Evolutionary conservation across 2,329 filamentous ascomycete genomes (phyloP).

Genomic region (Cercospora sesami): DNA sequence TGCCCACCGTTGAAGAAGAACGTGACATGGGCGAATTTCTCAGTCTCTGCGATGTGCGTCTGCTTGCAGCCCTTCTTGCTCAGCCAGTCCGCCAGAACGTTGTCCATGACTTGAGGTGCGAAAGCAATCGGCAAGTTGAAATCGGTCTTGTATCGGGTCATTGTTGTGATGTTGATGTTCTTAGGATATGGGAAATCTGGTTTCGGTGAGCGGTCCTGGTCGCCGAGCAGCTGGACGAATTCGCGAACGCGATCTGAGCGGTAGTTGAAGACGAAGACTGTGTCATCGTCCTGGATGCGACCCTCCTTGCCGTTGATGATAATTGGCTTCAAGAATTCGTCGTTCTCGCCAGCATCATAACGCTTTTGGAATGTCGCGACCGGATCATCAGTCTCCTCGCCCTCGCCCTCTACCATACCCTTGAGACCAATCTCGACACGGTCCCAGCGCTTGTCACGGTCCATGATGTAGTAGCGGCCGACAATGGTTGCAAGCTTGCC

Average conservation of each 20-base stretch:
- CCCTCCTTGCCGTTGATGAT: slow-evolving; percentile 84
- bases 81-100: slow-evolving; percentile 97
- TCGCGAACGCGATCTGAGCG: slow-evolving; percentile 96
- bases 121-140: slow-evolving; percentile 93
- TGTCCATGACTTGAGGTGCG: slow-evolving; percentile 91
- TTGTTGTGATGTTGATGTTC: slow-evolving; percentile 83
- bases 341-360: slow-evolving; percentile 84
- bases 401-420: slow-evolving; percentile 81
- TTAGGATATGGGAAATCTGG: slow-evolving; percentile 94
- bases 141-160: slow-evolving; percentile 97
- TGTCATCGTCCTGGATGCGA: slow-evolving; percentile 88
- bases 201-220: slow-evolving; percentile 83
- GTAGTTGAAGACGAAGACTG: slow-evolving; percentile 99
- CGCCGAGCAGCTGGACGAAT: slow-evolving; percentile 89
- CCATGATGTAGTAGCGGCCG: slow-evolving; percentile 97
- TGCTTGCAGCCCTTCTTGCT: slow-evolving; percentile 86
- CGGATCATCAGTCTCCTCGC: slow-evolving; percentile 80
- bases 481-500: slow-evolving; percentile 91
- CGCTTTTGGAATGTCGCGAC: slow-evolving; percentile 82
- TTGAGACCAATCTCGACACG: slow-evolving; percentile 86
- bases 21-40: slow-evolving; percentile 99
- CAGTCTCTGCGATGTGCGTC: slow-evolving; percentile 95
- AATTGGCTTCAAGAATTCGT: slow-evolving; percentile 98
- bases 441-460: slow-evolving; percentile 99
- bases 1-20: slow-evolving; percentile 99